phyloP scores from a whole-genome alignment of 768 basidiomycete genomes.

The Tricholoma hemisulphureum region DNA sequence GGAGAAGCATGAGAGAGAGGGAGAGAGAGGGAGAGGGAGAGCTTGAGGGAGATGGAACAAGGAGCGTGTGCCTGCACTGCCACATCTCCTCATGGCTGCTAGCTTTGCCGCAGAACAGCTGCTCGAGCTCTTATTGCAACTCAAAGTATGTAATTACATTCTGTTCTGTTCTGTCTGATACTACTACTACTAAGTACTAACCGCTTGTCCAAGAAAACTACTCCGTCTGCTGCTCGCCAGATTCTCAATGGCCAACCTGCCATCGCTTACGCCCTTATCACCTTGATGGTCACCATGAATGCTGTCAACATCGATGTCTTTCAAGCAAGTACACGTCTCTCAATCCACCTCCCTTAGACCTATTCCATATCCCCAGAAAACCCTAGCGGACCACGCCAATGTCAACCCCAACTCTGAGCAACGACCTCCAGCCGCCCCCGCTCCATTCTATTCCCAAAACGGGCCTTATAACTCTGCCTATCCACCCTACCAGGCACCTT shows the following conservation, averaged over 20 bases:
- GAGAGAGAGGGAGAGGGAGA: neutral
- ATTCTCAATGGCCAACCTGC: slow-evolving; percentile 74
- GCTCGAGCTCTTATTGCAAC: slow-evolving; percentile 70
- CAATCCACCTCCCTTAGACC: neutral
- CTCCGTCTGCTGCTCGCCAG: slow-evolving; percentile 62
- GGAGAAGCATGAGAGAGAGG: slow-evolving; percentile 11
- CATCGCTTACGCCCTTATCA: slow-evolving; percentile 74
- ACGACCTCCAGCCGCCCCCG: slow-evolving; percentile 33
- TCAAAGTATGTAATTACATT: slow-evolving; percentile 47
- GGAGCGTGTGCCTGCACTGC: neutral
- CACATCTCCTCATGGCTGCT: slow-evolving; percentile 41
- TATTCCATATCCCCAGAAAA: slow-evolving; percentile 45
- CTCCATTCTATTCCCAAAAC: slow-evolving; percentile 6
- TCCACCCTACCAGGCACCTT: slow-evolving; percentile 18
- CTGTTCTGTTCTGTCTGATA: neutral
- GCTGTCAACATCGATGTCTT: slow-evolving; percentile 74
- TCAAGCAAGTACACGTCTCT: slow-evolving; percentile 62
- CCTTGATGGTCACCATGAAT: slow-evolving; percentile 75
- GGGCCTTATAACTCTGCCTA: slow-evolving; percentile 11
- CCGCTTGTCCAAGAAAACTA: slow-evolving; percentile 58
- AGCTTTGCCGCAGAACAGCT: slow-evolving; percentile 62
- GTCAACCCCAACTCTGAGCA: slow-evolving; percentile 31
- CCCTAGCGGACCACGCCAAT: slow-evolving; percentile 51
- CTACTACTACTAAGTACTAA: neutral
- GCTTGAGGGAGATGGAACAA: no score